Evolutionary conservation across 805 yeast species (phyloP), one percentile per base, ranked within the genome.

Genomic region (Yamadazyma ubonensis): DNA sequence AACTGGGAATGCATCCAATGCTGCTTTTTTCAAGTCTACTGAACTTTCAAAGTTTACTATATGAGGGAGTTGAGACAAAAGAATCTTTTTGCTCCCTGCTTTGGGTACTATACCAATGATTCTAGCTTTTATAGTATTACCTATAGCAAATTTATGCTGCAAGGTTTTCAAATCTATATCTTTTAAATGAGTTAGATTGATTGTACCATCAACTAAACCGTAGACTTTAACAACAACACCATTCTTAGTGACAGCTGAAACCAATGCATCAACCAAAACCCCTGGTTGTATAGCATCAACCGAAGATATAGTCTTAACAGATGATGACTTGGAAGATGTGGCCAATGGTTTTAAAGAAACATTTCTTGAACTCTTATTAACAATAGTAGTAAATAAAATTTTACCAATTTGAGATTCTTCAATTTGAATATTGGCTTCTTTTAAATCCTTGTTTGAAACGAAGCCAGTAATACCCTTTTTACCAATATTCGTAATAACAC

Each of bases 261-360:
- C 75, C 20, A 82, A 63, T 5, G 89, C 85, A 43, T 85, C 88
- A 7, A 90, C 87, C 8, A 81, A 54, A 48, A 81, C 76, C 52
- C 99, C 99, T 2, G 99, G 95, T 27, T 85, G 74, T 19, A 90
- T 74, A 3, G 95, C 79, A 52, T 89, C 95, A 15, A 87, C 67
- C 2, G 95, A 79, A 1, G 88, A 72, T 30, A 84, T 80, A 5
- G 83, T 66, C 3, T 77, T 55, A 6, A 77, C 55, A 5, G 78
- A 62, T 16, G 67, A 52, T 45, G 72, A 71, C 44, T 75, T 79
- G 17, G 69, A 58, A 22, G 69, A 70, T 16, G 68, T 57, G 16
- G 51, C 51, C 15, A 51, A 45, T 3, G 79, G 74, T 48, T 73
- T 75, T 45, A 83, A 71, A 2, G 81, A 79, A 19, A 86, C 65